A percentile compares a stretch with the other conserved stretches of the same genome.
These are phyloP conservation scores for Fusarium stilboides DNA, from an alignment of 2,329 filamentous ascomycete species.

Conservation along the genomic window DNA sequence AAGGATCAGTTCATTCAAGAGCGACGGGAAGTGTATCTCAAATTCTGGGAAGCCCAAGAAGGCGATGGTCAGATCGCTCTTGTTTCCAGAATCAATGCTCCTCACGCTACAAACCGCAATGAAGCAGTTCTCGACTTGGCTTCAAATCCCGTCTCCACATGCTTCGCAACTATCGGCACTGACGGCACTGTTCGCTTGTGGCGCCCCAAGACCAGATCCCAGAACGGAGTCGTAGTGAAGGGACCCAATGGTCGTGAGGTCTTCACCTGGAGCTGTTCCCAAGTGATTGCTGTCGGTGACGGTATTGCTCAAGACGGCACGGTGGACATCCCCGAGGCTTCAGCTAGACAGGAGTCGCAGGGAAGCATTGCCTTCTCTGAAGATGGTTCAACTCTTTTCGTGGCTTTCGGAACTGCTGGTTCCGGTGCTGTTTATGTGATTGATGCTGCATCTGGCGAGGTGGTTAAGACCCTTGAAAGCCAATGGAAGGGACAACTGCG, in stretches of 20 bases:
- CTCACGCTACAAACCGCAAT: conserved; percentile 74
- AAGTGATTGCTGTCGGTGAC: conserved; percentile 69
- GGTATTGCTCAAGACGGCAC: conserved; percentile 61
- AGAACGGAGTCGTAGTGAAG: conserved; percentile 76
- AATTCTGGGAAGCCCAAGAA: conserved; percentile 85
- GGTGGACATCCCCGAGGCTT: conserved; percentile 48
- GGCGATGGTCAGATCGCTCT: conserved; percentile 76
- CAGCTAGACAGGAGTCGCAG: conserved; percentile 58
- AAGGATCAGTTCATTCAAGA: conserved; percentile 64
- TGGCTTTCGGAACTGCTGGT: conserved; percentile 69
- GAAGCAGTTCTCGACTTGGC: conserved; percentile 80
- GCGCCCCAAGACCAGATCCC: conserved; percentile 79
- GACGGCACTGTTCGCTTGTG: conserved; percentile 86
- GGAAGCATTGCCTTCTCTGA: conserved; percentile 84
- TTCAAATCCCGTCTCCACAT: conserved; percentile 76
- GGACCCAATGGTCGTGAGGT: conserved; percentile 71
- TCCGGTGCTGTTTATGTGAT: conserved; percentile 81
- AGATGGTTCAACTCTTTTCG: conserved; percentile 87
- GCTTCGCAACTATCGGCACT: conserved; percentile 88
- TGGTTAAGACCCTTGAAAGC: conserved; percentile 77
- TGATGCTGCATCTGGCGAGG: conserved; percentile 76
- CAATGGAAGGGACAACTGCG: conserved; percentile 77
- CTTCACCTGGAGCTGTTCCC: conserved; percentile 82
- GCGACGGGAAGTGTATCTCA: conserved; percentile 83
- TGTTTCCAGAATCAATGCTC: conserved; percentile 85